A percentile compares a stretch with the other conserved stretches of the same genome.
These are phyloP conservation scores for Nicotiana rustica DNA, from an alignment of 305 asterid genomes.

Conservation along the genomic window DNA sequence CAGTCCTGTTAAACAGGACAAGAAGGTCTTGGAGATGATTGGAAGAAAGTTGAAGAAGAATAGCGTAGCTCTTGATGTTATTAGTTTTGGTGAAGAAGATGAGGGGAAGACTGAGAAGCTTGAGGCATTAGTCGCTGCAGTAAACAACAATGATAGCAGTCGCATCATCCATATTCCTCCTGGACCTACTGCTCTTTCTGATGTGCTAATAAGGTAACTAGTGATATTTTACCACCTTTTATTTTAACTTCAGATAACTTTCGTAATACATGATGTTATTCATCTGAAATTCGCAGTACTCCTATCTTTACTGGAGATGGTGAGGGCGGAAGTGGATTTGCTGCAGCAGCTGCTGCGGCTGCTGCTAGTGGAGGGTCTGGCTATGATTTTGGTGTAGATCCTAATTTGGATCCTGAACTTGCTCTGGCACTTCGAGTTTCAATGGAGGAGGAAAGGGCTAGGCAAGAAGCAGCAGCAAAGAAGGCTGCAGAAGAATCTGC, in stretches of 20 bases:
- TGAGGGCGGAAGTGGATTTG: slow-evolving; percentile 88
- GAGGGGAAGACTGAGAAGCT: slow-evolving; percentile 87
- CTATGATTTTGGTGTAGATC: slow-evolving; percentile 83
- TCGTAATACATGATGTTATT: slow-evolving; percentile 8
- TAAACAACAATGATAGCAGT: slow-evolving; percentile 88
- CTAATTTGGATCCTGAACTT: slow-evolving; percentile 85
- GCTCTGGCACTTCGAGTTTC: slow-evolving; percentile 85
- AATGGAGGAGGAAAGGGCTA: slow-evolving; percentile 97
- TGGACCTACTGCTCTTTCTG: slow-evolving; percentile 87
- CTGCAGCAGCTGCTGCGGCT: slow-evolving; percentile 79
- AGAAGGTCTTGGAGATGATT: slow-evolving; percentile 85
- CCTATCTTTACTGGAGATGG: slow-evolving; percentile 95
- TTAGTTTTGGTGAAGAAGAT: slow-evolving; percentile 95
- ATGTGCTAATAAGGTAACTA: slow-evolving; percentile 83
- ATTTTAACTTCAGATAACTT: background rate
- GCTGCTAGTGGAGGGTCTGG: slow-evolving; percentile 78
- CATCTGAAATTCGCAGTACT: slow-evolving; percentile 57
- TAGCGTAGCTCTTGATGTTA: slow-evolving; percentile 94
- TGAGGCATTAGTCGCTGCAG: slow-evolving; percentile 87
- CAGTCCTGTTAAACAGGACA: slow-evolving; percentile 92
- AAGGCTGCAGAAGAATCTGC: slow-evolving; percentile 72
- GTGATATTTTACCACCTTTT: background rate
- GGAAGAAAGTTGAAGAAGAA: slow-evolving; percentile 92
- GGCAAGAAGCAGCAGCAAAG: slow-evolving; percentile 84
- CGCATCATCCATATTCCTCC: slow-evolving; percentile 89